Percentiles rank a stretch among this genome's conserved stretches.
Evolutionary conservation across 1,284 basidiomycete species (phyloP).

Genomic region (Omphalotus olearius): DNA sequence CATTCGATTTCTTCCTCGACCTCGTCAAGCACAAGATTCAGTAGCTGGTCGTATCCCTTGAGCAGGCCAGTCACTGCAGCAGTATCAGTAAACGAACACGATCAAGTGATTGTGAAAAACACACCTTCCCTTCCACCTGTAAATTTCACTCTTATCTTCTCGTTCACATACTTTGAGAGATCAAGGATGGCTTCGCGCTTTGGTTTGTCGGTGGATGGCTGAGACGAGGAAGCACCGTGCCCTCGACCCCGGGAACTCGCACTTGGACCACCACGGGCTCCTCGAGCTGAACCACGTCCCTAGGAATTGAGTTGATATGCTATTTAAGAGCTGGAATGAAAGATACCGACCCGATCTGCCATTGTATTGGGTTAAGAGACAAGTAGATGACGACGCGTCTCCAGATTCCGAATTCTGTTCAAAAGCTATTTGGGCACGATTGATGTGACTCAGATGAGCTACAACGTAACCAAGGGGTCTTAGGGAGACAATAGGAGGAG

Average conservation of each 20-base stretch:
- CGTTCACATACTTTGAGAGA: conserved; percentile 90
- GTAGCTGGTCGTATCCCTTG: conserved; percentile 95
- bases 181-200: conserved; percentile 96
- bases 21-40: conserved; percentile 93
- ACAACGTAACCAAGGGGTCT: too few species aligned
- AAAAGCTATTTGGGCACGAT: too few species aligned
- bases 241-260: conserved; percentile 33
- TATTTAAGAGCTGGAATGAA: conserved; percentile 18
- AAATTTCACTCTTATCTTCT: conserved; percentile 93
- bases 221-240: conserved; percentile 35
- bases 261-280: conserved; percentile 32
- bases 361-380: conserved; percentile 21
- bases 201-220: conserved; percentile 74
- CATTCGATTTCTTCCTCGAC: conserved; percentile 77
- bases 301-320: conserved; percentile 34
- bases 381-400: neutral
- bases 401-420: too few species aligned
- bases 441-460: too few species aligned
- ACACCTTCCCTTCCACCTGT: conserved; percentile 93
- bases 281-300: conserved; percentile 51
- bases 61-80: conserved; percentile 80
- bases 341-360: conserved; percentile 55
- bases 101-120: conserved; percentile 18
- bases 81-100: conserved; percentile 2
- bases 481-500: too few species aligned